Evolutionary conservation across 495 filamentous ascomycete species (phyloP), one percentile per base, ranked within the genome.

Genomic region (Cryomyces antarcticus): DNA sequence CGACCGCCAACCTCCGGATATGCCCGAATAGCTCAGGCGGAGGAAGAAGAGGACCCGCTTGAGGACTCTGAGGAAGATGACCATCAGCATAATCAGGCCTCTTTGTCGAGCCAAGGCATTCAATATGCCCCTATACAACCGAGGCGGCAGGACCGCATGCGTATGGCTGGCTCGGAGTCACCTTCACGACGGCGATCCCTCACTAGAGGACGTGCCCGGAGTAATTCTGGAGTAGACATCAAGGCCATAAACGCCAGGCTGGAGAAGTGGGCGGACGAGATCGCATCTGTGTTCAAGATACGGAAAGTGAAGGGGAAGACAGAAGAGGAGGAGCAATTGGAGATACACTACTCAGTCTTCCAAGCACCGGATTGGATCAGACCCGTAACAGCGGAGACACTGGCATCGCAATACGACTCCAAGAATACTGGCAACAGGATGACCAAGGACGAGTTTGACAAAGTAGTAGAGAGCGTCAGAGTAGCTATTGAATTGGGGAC

Each of bases 301-400:
- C 66, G 71, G 45, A 75, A 73, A 35, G 74, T 77, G 48, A 87
- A 80, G 59, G 82, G 80, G 29, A 80, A 72, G 57, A 72, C 69
- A 13, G 64, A 71, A 28, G 80, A 87, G 49, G 86, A 92, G 49
- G 84, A 87, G 58, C 79, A 75, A 39, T 69, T 94, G 30, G 92
- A 99, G 62, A 99, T 99, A 40, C 84, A 95, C 51, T 83, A 94
- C 62, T 89, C 85, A 2, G 89, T 99, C 27, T 99, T 96, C 54
- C 84, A 93, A 49, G 68, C 89, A 0, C 87, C 87, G 5, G 81
- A 93, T 42, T 80, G 87, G 39, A 66, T 89, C 27, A 69, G 77
- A 7, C 82, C 87, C 0, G 70, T 79, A 35, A 82, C 77, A 0
- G 69, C 75, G n/a, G 82, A 88, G 58, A 69, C 68, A 31, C 67